These are phyloP conservation scores for Conticribra weissflogii DNA, from an alignment of 108 stramenopile species.

Conservation along the genomic window DNA sequence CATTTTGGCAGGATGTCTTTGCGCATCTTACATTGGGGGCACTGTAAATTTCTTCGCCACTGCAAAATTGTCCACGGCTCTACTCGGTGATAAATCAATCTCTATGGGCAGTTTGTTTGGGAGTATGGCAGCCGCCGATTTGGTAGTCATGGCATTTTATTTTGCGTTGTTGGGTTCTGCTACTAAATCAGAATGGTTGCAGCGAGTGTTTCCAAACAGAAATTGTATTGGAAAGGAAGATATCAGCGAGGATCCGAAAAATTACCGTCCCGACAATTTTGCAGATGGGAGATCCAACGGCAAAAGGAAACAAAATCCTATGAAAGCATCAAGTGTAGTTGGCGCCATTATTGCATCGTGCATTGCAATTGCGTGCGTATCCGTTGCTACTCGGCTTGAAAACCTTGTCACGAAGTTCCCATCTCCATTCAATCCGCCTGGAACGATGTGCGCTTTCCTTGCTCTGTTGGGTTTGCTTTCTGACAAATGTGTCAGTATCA, in stretches of 20 bases:
- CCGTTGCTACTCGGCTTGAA: slow-evolving; percentile 23
- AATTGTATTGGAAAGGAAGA: background rate
- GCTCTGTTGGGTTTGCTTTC: slow-evolving; percentile 46
- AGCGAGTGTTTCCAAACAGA: slow-evolving; percentile 20
- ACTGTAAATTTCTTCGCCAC: slow-evolving; percentile 78
- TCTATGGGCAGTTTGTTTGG: slow-evolving; percentile 45
- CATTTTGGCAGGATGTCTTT: slow-evolving; percentile 62
- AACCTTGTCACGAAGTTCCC: slow-evolving; percentile 8
- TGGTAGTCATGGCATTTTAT: slow-evolving; percentile 80
- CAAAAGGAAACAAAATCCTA: too few species aligned
- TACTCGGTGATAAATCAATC: background rate
- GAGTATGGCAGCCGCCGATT: slow-evolving; percentile 77
- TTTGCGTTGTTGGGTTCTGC: slow-evolving; percentile 61
- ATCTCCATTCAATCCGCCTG: slow-evolving; percentile 40
- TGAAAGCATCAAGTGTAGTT: background rate
- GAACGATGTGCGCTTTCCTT: slow-evolving; percentile 68
- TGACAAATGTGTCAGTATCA: slow-evolving; percentile 13
- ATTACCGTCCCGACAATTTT: too few species aligned
- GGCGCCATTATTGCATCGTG: slow-evolving; percentile 8
- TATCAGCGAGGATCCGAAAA: background rate
- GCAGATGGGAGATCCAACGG: too few species aligned
- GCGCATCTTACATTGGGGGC: slow-evolving; percentile 77
- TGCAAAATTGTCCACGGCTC: slow-evolving; percentile 44
- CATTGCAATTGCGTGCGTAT: slow-evolving; percentile 18
- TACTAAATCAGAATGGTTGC: slow-evolving; percentile 43